Evolutionary conservation across 192 early-diverging fungal genomes (phyloP).

Genomic region (Dissophora globulifera): DNA sequence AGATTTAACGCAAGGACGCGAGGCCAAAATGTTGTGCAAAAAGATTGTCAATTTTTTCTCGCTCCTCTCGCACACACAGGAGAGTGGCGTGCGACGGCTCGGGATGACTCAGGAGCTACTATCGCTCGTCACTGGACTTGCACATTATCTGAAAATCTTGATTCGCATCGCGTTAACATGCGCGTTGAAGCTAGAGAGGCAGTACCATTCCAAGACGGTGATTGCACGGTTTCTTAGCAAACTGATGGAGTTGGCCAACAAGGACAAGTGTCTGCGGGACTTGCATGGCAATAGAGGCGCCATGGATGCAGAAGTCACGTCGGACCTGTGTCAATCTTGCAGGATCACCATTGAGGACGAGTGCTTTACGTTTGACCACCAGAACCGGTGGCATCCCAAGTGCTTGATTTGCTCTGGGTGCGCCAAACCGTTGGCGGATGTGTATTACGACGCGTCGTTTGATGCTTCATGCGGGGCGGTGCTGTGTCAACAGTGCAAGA

Average conservation of each 20-base stretch:
- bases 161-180: conserved; percentile 90
- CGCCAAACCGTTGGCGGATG: conserved; percentile 20
- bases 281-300: conserved; percentile 34
- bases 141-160: conserved; percentile 91
- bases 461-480: conserved; percentile 54
- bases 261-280: conserved; percentile 58
- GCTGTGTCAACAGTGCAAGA: conserved; percentile 65
- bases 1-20: conserved; percentile 72
- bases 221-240: conserved; percentile 80
- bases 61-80: conserved; percentile 79
- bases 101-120: conserved; percentile 89
- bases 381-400: conserved; percentile 80
- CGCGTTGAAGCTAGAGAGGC: conserved; percentile 80
- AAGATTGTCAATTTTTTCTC: conserved; percentile 96
- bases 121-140: conserved; percentile 88
- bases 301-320: conserved; percentile 69
- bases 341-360: conserved; percentile 85
- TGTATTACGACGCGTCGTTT: conserved; percentile 65
- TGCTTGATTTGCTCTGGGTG: conserved; percentile 86
- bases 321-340: conserved; percentile 87
- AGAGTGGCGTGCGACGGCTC: conserved; percentile 60
- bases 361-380: conserved; percentile 75
- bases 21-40: conserved; percentile 96
- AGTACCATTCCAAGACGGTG: conserved; percentile 59
- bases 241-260: conserved; percentile 77